Evolutionary conservation across 805 yeast species (phyloP), one percentile per base, ranked within the genome.

Genomic region (Saccharomyces cerevisiae): DNA sequence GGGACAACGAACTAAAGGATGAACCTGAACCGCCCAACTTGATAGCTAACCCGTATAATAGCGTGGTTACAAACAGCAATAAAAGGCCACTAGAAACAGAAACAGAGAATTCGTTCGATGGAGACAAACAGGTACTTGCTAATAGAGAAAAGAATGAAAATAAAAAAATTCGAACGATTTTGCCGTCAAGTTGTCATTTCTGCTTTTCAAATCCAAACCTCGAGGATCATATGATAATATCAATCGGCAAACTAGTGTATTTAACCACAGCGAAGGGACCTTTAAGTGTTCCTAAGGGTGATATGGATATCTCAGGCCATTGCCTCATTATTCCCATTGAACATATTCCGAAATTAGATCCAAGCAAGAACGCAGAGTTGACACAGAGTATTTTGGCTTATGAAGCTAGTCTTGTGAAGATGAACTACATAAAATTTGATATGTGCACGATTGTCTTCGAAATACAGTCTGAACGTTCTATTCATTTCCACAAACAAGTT

Each of bases 241-340:
- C 94, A 0, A 85, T 91, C 51, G 92, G 88, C 0, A 77, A 78
- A 11, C 73, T 74, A 48, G 71, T 82, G 0, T 90, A 89, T 65
- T 51, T 90, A 54, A 84, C 97, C 0, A 75, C 84, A 14, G 95
- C 96, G 0, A 89, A 87, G 64, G 97, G 97, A 0, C 97, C 97
- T 0, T 69, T 90, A 21, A 80, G 87, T 1, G 69, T 76, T 28
- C 80, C 84, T 0, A 72, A 73, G 13, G 70, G 71, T 3, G 69
- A 78, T 3, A 71, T 77, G 63, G 71, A 74, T 8, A 83, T 87
- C 62, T 80, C 95, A 0, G 96, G 95, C 0, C 97, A 90, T 72
- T 87, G 88, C 24, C 73, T 90, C 47, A 76, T 91, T 8, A 81
- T 89, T 11, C 95, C 97, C 0, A 79, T 91, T 21, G 82, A 84